A percentile compares a stretch with the other conserved stretches of the same genome.
Conservation (phyloP, 768 basidiomycete species). For the Aureoboletus auriporus region DNA sequence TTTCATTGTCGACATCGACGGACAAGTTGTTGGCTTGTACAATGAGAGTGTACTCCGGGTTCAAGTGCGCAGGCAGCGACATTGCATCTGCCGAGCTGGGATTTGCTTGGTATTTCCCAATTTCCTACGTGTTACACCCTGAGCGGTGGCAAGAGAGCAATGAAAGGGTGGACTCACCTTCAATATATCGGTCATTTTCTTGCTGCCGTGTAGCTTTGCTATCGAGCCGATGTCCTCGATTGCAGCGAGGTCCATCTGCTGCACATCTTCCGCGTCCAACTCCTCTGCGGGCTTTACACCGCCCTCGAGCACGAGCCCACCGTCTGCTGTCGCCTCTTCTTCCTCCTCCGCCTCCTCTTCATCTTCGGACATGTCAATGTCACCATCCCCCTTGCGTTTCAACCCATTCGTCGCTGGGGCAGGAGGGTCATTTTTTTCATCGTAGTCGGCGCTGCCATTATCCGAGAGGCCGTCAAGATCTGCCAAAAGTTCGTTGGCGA, state of each 20-base stretch:
- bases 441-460: constrained; percentile 48
- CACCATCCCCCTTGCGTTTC: constrained; percentile 62
- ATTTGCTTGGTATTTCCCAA: constrained; percentile 77
- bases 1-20: constrained; percentile 98
- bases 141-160: neutral
- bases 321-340: constrained; percentile 39
- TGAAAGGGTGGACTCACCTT: constrained; percentile 43
- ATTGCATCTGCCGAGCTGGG: constrained; percentile 80
- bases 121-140: constrained; percentile 54
- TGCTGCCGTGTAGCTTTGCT: constrained; percentile 85
- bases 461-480: constrained; percentile 87
- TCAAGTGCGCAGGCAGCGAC: constrained; percentile 76
- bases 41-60: constrained; percentile 94
- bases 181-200: constrained; percentile 82
- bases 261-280: constrained; percentile 89
- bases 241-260: constrained; percentile 84
- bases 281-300: constrained; percentile 95
- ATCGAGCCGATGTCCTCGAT: constrained; percentile 86
- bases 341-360: constrained; percentile 42
- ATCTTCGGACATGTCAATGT: constrained; percentile 55
- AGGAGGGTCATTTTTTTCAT: constrained; percentile 35
- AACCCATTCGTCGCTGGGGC: constrained; percentile 30
- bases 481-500: constrained; percentile 90
- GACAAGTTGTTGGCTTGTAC: constrained; percentile 97
- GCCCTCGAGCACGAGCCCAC: constrained; percentile 72